phyloP scores from a whole-genome alignment of 2,329 filamentous ascomycete genomes.

The Alternaria ethzedia region DNA sequence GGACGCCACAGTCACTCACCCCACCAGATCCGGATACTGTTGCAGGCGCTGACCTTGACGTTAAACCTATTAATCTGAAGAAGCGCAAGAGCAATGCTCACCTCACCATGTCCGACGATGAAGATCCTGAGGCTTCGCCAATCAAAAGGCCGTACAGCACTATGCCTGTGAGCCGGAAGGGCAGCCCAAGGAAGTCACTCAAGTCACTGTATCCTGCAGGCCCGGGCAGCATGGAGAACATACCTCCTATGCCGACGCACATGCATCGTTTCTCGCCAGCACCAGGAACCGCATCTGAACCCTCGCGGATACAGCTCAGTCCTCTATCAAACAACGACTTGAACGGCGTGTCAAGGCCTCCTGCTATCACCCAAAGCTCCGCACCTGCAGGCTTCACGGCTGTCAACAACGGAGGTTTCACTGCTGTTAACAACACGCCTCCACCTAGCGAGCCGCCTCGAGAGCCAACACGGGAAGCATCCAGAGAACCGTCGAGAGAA shows the following conservation, averaged over 20 bases:
- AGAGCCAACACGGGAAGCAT: conserved; percentile 17
- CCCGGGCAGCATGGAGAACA: conserved; percentile 32
- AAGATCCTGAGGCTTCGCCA: conserved; percentile 31
- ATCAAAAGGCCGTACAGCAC: conserved; percentile 40
- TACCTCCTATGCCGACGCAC: conserved; percentile 31
- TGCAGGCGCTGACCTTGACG: conserved; percentile 28
- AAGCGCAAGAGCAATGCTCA: conserved; percentile 46
- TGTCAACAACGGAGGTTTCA: conserved; percentile 34
- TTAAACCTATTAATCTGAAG: conserved; percentile 30
- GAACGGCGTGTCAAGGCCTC: conserved; percentile 32
- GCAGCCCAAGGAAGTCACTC: conserved; percentile 39
- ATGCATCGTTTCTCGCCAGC: conserved; percentile 26
- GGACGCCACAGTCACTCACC: conserved; percentile 36
- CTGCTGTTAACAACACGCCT: conserved; percentile 30
- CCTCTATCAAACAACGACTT: conserved; percentile 38
- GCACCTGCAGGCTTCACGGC: conserved; percentile 29
- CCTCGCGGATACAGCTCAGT: conserved; percentile 32
- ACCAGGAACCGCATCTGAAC: conserved; percentile 25
- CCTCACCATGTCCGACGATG: conserved; percentile 39
- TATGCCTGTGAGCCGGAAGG: conserved; percentile 31
- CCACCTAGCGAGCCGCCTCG: conserved; percentile 16
- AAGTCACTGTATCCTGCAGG: conserved; percentile 30
- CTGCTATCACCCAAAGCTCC: conserved; percentile 13
- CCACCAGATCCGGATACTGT: conserved; percentile 29
- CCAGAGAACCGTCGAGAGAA: conserved; percentile 20